Conservation (phyloP, 2,329 filamentous ascomycete genomes). For the Fusarium lateritium region DNA sequence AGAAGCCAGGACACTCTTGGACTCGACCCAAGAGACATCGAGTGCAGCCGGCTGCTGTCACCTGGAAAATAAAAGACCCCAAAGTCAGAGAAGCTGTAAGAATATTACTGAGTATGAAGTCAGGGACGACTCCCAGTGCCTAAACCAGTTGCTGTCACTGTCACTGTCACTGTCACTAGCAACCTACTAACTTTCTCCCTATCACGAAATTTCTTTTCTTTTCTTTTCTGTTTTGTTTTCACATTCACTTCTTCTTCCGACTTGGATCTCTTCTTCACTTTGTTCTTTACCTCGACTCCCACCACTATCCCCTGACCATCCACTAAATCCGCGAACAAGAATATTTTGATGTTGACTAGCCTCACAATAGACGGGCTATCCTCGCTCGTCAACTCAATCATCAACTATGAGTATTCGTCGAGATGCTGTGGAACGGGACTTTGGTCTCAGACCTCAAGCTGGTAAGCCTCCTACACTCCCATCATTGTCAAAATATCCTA, state of each 20-base stretch:
- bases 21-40: too few relatives aligned
- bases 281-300: not conserved
- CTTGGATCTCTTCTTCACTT: too few relatives aligned
- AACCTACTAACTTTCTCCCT: not conserved
- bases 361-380: not conserved
- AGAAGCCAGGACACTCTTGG: not conserved
- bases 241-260: too few relatives aligned
- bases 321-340: not conserved
- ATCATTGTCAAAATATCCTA: not conserved
- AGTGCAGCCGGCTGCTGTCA: too few relatives aligned
- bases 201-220: not conserved
- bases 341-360: not conserved
- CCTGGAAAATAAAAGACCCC: too few relatives aligned
- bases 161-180: too few relatives aligned
- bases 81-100: not conserved
- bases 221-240: not conserved
- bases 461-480: not conserved
- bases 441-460: slow-evolving; percentile 23
- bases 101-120: not conserved
- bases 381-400: not conserved
- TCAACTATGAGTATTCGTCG: slow-evolving; percentile 16
- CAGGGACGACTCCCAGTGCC: too few relatives aligned
- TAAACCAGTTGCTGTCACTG: too few relatives aligned
- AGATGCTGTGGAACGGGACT: slow-evolving; percentile 22
- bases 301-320: not conserved